Evolutionary conservation across 208 protist species (phyloP).

Genomic region (Leishmania tarentolae): DNA sequence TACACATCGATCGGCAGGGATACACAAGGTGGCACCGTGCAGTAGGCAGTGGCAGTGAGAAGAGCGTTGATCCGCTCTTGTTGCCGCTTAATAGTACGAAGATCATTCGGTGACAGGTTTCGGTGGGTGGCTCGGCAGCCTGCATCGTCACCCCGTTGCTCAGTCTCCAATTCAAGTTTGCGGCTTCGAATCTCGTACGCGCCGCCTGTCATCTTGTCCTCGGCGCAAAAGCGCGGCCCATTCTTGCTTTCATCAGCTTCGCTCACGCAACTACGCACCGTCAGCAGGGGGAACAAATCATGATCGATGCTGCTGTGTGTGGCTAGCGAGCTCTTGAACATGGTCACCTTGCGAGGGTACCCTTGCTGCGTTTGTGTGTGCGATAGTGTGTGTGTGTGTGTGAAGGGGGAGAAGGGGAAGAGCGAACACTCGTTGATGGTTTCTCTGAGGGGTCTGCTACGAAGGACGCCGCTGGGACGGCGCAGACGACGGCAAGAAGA

Average conservation of each 20-base stretch:
- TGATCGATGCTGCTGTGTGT: conserved; percentile 40
- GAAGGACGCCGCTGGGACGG: background rate
- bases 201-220: conserved; percentile 65
- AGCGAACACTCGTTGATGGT: background rate
- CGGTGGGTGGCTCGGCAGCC: background rate
- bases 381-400: background rate
- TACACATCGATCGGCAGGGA: conserved; percentile 71
- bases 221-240: conserved; percentile 74
- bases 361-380: background rate
- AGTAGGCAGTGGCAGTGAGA: conserved; percentile 33
- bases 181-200: conserved; percentile 76
- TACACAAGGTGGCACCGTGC: conserved; percentile 37
- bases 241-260: conserved; percentile 76
- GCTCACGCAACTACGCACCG: conserved; percentile 69
- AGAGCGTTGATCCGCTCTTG: conserved; percentile 58
- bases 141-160: background rate
- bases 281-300: conserved; percentile 75
- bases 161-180: conserved; percentile 17
- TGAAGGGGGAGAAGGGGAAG: background rate
- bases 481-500: background rate
- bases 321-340: conserved; percentile 48
- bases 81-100: conserved; percentile 19
- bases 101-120: conserved; percentile 10
- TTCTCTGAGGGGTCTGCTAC: background rate
- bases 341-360: background rate